A percentile compares a stretch with the other conserved stretches of the same genome.
Conservation (phyloP, 2,329 filamentous ascomycete genomes). For the Xylariomycetidae sp. region DNA sequence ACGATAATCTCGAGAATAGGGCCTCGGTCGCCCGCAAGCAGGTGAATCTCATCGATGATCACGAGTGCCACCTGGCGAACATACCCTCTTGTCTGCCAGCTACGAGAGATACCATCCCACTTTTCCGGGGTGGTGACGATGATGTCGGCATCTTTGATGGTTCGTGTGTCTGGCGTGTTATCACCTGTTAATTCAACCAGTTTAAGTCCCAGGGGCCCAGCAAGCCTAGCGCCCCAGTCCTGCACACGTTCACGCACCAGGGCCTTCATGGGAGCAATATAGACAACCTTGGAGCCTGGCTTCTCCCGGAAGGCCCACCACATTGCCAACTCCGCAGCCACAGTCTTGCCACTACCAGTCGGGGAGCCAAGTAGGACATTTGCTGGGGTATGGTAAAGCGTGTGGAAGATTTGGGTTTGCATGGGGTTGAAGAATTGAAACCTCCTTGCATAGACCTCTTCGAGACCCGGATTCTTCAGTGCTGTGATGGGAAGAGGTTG, state of each 20-base stretch:
- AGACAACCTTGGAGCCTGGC: constrained; percentile 94
- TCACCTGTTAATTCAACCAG: constrained; percentile 95
- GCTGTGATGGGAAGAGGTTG: constrained; percentile 85
- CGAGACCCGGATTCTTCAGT: constrained; percentile 77
- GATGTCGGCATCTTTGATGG: constrained; percentile 91
- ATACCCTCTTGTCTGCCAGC: constrained; percentile 96
- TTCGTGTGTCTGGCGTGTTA: constrained; percentile 94
- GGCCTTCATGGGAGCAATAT: constrained; percentile 99
- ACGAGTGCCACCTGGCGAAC: constrained; percentile 92
- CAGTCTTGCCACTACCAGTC: constrained; percentile 95
- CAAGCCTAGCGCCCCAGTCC: constrained; percentile 83
- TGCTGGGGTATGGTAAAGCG: constrained; percentile 82
- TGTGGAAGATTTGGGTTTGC: constrained; percentile 98
- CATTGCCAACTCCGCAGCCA: constrained; percentile 94
- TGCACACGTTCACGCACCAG: constrained; percentile 93
- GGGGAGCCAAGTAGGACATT: constrained; percentile 95
- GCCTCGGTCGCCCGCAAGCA: constrained; percentile 92
- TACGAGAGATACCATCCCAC: constrained; percentile 98
- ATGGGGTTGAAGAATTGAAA: constrained; percentile 99
- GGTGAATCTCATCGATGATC: constrained; percentile 97
- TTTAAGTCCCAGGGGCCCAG: constrained; percentile 76
- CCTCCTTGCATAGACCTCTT: constrained; percentile 80
- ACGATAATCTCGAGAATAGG: constrained; percentile 98
- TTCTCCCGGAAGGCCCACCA: constrained; percentile 98
- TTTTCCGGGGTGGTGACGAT: constrained; percentile 99